These are phyloP conservation scores for Schrenkiella parvula DNA, from an alignment of 345 rosid genomes.

Conservation along the genomic window DNA sequence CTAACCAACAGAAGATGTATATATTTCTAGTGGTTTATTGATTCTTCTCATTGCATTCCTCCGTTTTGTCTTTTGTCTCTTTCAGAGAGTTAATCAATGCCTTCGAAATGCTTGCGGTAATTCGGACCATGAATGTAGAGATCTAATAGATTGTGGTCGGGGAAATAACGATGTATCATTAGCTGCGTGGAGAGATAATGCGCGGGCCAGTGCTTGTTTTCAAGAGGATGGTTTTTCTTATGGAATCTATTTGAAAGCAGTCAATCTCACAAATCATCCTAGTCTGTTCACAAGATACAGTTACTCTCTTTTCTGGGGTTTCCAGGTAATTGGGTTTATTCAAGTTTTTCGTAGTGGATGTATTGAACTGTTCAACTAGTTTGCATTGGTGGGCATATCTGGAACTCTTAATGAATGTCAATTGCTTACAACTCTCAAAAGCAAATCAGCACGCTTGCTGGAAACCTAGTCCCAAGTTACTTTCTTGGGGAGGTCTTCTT, in stretches of 20 bases:
- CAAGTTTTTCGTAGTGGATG: not conserved
- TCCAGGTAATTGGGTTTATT: constrained; percentile 56
- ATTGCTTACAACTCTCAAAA: constrained; percentile 28
- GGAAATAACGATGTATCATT: not conserved
- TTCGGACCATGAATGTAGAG: constrained; percentile 24
- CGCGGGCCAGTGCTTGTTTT: constrained; percentile 51
- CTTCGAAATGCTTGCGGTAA: constrained; percentile 57
- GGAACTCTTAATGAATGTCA: not conserved
- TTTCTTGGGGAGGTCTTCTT: constrained; percentile 74
- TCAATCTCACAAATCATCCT: constrained; percentile 45
- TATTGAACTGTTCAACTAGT: not conserved
- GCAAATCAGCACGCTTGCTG: constrained; percentile 99
- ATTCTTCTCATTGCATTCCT: not conserved
- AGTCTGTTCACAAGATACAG: constrained; percentile 53
- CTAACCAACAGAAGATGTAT: not conserved
- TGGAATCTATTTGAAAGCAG: constrained; percentile 57
- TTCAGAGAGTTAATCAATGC: constrained; percentile 89
- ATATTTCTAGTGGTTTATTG: not conserved
- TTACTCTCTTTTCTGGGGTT: constrained; percentile 91
- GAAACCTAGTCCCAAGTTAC: constrained; percentile 83
- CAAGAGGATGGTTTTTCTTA: constrained; percentile 35
- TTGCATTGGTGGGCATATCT: constrained; percentile 5
- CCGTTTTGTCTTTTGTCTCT: not conserved
- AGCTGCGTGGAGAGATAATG: constrained; percentile 33
- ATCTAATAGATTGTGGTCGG: constrained; percentile 59